Percentiles rank a stretch among this genome's conserved stretches.
Conservation (phyloP, 441 rosid species). For the Melastoma candidum region DNA sequence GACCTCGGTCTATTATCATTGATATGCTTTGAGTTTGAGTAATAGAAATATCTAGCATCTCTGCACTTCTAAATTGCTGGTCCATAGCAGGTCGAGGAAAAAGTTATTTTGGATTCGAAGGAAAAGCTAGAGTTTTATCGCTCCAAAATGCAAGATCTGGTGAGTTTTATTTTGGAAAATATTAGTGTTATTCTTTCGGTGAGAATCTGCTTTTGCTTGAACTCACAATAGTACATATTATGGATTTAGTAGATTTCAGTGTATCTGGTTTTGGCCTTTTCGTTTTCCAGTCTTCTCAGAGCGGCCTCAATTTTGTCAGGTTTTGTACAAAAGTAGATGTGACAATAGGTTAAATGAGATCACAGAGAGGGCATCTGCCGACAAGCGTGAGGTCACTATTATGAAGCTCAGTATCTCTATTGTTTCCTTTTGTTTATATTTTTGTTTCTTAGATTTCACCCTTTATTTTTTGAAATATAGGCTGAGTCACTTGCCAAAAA, state of each 20-base stretch:
- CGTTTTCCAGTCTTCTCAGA: not conserved
- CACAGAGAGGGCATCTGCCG: conserved; percentile 83
- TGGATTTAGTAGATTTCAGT: not conserved
- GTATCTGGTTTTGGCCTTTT: conserved; percentile 5
- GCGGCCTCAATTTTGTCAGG: conserved; percentile 27
- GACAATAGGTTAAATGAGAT: conserved; percentile 92
- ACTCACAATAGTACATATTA: too few relatives aligned
- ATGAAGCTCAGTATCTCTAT: conserved; percentile 2
- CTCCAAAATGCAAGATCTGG: conserved; percentile 91
- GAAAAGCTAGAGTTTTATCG: conserved; percentile 95
- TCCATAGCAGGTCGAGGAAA: conserved; percentile 42
- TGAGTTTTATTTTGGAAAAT: conserved; percentile 35
- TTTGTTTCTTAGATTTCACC: conserved; percentile 9
- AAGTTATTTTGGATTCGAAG: conserved; percentile 69
- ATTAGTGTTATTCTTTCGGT: not conserved
- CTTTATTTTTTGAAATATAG: conserved; percentile 31
- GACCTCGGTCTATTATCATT: too few relatives aligned
- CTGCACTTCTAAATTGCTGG: too few relatives aligned
- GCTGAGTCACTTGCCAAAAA: conserved; percentile 83
- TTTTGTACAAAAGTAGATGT: conserved; percentile 89
- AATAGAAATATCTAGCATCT: too few relatives aligned
- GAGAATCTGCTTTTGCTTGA: too few relatives aligned
- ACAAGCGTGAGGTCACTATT: conserved; percentile 76
- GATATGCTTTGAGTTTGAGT: too few relatives aligned
- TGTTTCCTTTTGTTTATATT: conserved; percentile 3